A percentile compares a stretch with the other conserved stretches of the same genome.
phyloP scores from a whole-genome alignment of 2,329 filamentous ascomycete species.

The Aspergillus bombycis region DNA sequence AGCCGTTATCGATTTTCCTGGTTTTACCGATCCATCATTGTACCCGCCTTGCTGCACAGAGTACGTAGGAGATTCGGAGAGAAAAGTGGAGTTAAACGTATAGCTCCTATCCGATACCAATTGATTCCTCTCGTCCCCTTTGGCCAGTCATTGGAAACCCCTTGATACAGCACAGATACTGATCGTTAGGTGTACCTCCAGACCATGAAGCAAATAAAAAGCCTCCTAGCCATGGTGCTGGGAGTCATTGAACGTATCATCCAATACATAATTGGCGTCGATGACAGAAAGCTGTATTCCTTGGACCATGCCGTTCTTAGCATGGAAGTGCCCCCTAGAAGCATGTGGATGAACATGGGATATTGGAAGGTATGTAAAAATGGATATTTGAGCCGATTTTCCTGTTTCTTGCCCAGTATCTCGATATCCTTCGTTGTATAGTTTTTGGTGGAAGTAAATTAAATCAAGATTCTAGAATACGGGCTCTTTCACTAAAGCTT shows the following conservation, averaged over 20 bases:
- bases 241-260: background rate
- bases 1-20: too few species aligned
- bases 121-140: background rate
- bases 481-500: conserved; percentile 51
- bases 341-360: conserved; percentile 69
- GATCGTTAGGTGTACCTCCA: background rate
- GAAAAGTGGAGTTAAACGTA: background rate
- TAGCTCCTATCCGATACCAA: background rate
- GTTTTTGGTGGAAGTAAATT: background rate
- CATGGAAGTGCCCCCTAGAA: conserved; percentile 47
- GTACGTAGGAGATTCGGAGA: background rate
- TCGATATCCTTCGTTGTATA: background rate
- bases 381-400: background rate
- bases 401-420: too few species aligned
- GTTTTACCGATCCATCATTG: too few species aligned
- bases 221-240: background rate
- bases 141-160: background rate
- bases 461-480: conserved; percentile 28
- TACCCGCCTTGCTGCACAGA: background rate
- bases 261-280: background rate
- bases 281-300: background rate
- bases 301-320: conserved; percentile 60
- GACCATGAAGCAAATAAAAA: background rate
- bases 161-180: background rate
- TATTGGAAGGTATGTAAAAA: conserved; percentile 54